phyloP scores from a whole-genome alignment of 805 yeast species.

The Jamesozyma hellenica region DNA sequence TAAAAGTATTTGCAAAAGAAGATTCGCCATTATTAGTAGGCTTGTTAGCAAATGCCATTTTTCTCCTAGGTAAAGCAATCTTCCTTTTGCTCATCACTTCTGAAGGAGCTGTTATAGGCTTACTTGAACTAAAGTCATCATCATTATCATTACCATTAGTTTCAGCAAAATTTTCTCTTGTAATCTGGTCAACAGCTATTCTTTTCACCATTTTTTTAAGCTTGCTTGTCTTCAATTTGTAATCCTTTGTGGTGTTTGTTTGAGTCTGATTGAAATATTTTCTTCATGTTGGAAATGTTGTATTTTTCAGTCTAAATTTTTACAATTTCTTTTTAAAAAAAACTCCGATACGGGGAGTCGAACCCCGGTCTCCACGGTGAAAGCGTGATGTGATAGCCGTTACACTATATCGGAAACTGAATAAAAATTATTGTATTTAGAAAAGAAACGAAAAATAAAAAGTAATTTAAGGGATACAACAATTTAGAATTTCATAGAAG shows the following conservation, averaged over 20 bases:
- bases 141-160: conserved; percentile 29
- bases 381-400: conserved; percentile 33
- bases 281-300: too few relatives aligned
- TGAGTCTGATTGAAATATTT: too few relatives aligned
- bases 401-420: conserved; percentile 33
- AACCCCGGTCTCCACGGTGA: conserved; percentile 34
- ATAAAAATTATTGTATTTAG: too few relatives aligned
- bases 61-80: conserved; percentile 49
- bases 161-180: conserved; percentile 35
- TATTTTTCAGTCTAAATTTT: not conserved
- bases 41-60: conserved; percentile 19
- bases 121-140: conserved; percentile 28
- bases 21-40: conserved; percentile 8
- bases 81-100: conserved; percentile 58
- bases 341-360: conserved; percentile 33
- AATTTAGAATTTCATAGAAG: too few relatives aligned
- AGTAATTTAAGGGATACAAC: too few relatives aligned
- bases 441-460: too few relatives aligned
- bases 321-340: not conserved
- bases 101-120: conserved; percentile 48
- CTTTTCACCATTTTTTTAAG: conserved; percentile 49
- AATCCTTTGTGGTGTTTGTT: too few relatives aligned
- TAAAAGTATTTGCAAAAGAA: conserved; percentile 13
- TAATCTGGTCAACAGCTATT: conserved; percentile 54
- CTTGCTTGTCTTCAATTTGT: not conserved